Evolutionary conservation across 2,329 filamentous ascomycete genomes (phyloP).

Genomic region (Fusarium odoratissimum): DNA sequence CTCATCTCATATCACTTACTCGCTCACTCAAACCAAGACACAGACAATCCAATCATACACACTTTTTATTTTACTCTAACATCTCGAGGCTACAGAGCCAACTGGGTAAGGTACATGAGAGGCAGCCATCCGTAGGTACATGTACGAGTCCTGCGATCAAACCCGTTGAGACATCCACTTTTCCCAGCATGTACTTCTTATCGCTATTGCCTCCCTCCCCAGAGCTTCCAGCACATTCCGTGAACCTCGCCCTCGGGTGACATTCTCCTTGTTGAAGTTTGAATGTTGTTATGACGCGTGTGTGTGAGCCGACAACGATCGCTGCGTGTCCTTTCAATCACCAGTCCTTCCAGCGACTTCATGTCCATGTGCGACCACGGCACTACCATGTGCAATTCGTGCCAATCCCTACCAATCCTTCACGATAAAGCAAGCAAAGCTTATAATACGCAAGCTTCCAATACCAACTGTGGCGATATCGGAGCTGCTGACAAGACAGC

Average conservation of each 20-base stretch:
- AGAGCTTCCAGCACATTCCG: background rate
- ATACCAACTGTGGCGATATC: slow-evolving; percentile 3
- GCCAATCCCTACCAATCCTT: background rate
- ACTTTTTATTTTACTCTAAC: slow-evolving; percentile 23
- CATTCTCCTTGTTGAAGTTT: slow-evolving; percentile 8
- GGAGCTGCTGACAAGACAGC: slow-evolving; percentile 10
- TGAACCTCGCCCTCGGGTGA: background rate
- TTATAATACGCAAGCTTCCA: background rate
- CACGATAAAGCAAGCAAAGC: slow-evolving; percentile 1
- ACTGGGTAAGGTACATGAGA: slow-evolving; percentile 24
- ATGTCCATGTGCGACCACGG: background rate
- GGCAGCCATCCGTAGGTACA: background rate
- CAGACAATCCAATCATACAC: slow-evolving; percentile 1
- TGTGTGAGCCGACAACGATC: background rate
- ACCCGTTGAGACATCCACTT: slow-evolving; percentile 8
- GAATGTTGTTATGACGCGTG: background rate
- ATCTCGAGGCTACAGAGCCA: background rate
- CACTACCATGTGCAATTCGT: background rate
- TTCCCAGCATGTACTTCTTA: slow-evolving; percentile 3
- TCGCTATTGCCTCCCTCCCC: background rate
- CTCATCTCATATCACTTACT: background rate
- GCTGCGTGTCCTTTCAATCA: background rate
- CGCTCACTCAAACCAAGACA: background rate
- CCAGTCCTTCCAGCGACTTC: background rate
- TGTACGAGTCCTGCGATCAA: background rate